phyloP scores from a whole-genome alignment of 495 filamentous ascomycete species.

The Podospora sp. region DNA sequence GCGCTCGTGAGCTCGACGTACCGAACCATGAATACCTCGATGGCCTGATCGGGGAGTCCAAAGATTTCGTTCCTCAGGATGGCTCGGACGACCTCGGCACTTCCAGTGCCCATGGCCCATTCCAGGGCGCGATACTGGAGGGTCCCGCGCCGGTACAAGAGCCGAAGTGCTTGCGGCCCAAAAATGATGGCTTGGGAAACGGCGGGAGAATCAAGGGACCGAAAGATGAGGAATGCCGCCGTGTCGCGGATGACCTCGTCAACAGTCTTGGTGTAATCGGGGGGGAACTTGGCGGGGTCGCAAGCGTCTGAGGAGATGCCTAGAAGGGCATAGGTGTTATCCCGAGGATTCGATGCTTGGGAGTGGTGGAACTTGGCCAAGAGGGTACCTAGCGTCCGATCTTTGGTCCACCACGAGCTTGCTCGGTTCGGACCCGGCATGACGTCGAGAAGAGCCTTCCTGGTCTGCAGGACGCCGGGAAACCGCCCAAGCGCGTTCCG shows the following conservation, averaged over 20 bases:
- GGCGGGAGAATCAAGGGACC: not conserved
- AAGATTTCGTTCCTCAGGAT: not conserved
- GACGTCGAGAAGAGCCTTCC: constrained; percentile 41
- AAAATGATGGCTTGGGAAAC: not conserved
- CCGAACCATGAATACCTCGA: not conserved
- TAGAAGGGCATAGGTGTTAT: constrained; percentile 41
- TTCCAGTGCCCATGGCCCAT: not conserved
- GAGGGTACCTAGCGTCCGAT: constrained; percentile 30
- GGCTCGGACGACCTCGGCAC: not conserved
- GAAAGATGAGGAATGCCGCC: not conserved
- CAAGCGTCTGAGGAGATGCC: constrained; percentile 30
- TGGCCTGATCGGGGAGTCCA: not conserved
- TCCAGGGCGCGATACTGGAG: not conserved
- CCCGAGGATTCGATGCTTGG: constrained; percentile 30
- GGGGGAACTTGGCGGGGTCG: not conserved
- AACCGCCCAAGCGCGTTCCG: too few relatives aligned
- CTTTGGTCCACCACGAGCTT: constrained; percentile 35
- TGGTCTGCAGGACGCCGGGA: too few relatives aligned
- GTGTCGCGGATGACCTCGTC: not conserved
- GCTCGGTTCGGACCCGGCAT: constrained; percentile 34
- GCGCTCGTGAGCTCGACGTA: not conserved
- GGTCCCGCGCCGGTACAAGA: not conserved
- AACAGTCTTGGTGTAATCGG: not conserved
- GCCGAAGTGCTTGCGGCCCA: not conserved
- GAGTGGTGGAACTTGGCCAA: constrained; percentile 33